A percentile compares a stretch with the other conserved stretches of the same genome.
Evolutionary conservation across 2,329 filamentous ascomycete genomes (phyloP).

Genomic region (Sclerotiophoma versabilis): DNA sequence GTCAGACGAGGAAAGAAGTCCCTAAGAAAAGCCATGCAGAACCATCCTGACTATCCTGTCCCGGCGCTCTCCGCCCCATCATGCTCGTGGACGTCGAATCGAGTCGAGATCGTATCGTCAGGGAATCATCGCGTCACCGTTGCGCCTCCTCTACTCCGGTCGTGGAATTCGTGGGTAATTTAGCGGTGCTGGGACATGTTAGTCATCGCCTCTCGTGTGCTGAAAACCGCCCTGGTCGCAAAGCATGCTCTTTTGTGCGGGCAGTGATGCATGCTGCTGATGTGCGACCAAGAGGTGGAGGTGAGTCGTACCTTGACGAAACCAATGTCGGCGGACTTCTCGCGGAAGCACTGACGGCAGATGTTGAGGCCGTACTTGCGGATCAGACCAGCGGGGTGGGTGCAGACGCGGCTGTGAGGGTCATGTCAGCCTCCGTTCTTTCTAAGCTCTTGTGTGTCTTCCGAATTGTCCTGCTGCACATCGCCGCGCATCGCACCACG

Average conservation of each 20-base stretch:
- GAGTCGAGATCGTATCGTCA: slow-evolving; percentile 34
- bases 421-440: slow-evolving; percentile 37
- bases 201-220: slow-evolving; percentile 7
- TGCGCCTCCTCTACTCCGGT: slow-evolving; percentile 39
- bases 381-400: slow-evolving; percentile 98
- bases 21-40: slow-evolving; percentile 36
- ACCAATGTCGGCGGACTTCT: slow-evolving; percentile 72
- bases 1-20: slow-evolving; percentile 23
- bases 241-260: background rate
- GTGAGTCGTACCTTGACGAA: slow-evolving; percentile 67
- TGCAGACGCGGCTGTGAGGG: slow-evolving; percentile 75
- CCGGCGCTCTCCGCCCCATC: slow-evolving; percentile 22
- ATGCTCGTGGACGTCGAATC: slow-evolving; percentile 24
- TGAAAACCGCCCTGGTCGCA: background rate
- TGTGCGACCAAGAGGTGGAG: background rate
- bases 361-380: slow-evolving; percentile 98
- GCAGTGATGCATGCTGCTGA: background rate
- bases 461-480: background rate
- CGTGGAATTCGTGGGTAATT: slow-evolving; percentile 33
- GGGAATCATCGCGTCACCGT: slow-evolving; percentile 40
- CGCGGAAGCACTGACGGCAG: slow-evolving; percentile 75
- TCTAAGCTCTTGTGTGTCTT: slow-evolving; percentile 5
- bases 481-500: slow-evolving; percentile 1
- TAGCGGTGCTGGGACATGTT: slow-evolving; percentile 44
- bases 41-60: slow-evolving; percentile 28